phyloP scores from a whole-genome alignment of 169 alveolate species.

The Plasmodium gallinaceum region DNA sequence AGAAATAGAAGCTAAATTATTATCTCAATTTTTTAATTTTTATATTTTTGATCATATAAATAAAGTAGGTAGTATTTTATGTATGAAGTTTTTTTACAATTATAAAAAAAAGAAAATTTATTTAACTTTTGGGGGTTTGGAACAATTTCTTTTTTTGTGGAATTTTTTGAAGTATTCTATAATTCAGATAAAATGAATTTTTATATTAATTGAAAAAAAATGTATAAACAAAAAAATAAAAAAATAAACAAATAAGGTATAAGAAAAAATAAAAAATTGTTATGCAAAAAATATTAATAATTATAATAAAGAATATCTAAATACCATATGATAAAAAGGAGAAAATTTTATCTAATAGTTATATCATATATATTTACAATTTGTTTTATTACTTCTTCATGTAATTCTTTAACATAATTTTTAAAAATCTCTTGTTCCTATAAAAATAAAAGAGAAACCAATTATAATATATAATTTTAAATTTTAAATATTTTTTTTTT shows the following conservation, averaged over 20 bases:
- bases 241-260: neutral
- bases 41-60: conserved; percentile 57
- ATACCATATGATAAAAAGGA: neutral
- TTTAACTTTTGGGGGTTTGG: conserved; percentile 67
- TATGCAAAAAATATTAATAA: too few species aligned
- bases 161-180: conserved; percentile 57
- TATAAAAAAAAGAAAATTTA: conserved; percentile 26
- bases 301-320: neutral
- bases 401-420: conserved; percentile 48
- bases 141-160: conserved; percentile 73
- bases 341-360: conserved; percentile 20
- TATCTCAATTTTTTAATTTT: conserved; percentile 52
- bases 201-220: neutral
- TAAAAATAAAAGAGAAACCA: conserved; percentile 3
- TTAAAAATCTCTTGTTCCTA: conserved; percentile 57
- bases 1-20: conserved; percentile 30
- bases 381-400: conserved; percentile 18
- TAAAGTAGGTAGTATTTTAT: conserved; percentile 67
- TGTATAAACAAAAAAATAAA: neutral
- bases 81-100: conserved; percentile 71
- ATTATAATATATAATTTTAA: neutral
- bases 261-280: conserved; percentile 1
- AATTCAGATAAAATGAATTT: neutral
- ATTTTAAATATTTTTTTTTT: neutral
- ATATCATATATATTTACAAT: conserved; percentile 25